These are phyloP conservation scores for Acanthamoeba triangularis DNA, from an alignment of 208 protist genomes.

Conservation along the genomic window DNA sequence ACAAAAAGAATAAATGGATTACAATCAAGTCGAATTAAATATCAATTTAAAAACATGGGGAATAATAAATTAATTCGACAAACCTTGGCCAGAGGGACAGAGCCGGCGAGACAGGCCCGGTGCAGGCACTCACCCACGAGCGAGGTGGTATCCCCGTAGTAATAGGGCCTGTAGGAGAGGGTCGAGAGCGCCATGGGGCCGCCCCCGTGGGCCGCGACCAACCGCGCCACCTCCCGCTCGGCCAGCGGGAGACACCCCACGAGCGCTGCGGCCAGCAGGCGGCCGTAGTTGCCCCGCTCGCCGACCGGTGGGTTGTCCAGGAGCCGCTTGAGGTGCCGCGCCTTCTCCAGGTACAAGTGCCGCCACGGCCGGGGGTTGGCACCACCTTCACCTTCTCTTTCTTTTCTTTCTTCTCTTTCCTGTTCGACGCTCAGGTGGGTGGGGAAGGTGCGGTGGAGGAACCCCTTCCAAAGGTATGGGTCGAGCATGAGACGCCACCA, in stretches of 20 bases:
- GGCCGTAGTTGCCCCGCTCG: neutral
- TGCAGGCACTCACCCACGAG: too few species aligned
- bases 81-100: too few species aligned
- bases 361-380: neutral
- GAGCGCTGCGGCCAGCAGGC: neutral
- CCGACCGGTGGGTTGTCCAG: neutral
- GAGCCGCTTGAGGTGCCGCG: neutral
- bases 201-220: neutral
- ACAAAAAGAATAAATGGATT: too few species aligned
- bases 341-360: neutral
- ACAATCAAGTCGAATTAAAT: too few species aligned
- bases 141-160: too few species aligned
- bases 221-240: neutral
- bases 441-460: neutral
- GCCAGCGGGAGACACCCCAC: neutral
- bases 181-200: neutral
- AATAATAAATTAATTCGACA: too few species aligned
- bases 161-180: too few species aligned
- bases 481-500: slow-evolving; percentile 2
- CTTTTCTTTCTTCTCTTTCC: neutral
- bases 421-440: neutral
- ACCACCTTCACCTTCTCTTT: neutral
- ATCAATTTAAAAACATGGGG: too few species aligned
- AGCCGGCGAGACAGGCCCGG: too few species aligned
- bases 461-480: neutral